phyloP scores from a whole-genome alignment of 768 basidiomycete genomes.

The Leccinum subtestaceum region DNA sequence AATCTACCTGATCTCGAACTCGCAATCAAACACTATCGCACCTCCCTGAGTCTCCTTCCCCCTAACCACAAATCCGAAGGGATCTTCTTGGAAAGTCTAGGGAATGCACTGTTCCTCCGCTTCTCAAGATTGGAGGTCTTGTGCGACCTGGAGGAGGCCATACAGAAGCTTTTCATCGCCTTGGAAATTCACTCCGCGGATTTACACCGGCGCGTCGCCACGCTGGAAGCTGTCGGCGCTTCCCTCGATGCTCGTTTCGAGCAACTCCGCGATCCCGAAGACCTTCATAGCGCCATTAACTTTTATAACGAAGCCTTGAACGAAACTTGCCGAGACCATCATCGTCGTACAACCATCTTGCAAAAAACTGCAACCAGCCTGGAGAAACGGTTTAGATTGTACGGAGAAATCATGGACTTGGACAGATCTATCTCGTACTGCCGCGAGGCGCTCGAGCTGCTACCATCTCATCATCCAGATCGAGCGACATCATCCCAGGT shows the following conservation, averaged over 20 bases:
- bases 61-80: conserved; percentile 13
- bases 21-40: conserved; percentile 25
- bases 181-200: conserved; percentile 17
- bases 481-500: conserved; percentile 10
- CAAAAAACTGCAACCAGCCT: conserved; percentile 16
- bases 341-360: conserved; percentile 15
- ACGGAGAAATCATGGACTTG: conserved; percentile 21
- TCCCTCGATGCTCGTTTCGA: conserved; percentile 28
- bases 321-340: conserved; percentile 15
- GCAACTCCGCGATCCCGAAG: conserved; percentile 16
- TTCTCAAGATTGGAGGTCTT: conserved; percentile 14
- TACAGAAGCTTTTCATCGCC: conserved; percentile 24
- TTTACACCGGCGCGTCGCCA: conserved; percentile 12
- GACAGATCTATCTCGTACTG: conserved; percentile 27
- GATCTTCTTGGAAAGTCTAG: conserved; percentile 19
- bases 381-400: conserved; percentile 14
- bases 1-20: conserved; percentile 28
- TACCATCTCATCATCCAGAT: conserved; percentile 14
- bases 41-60: conserved; percentile 19
- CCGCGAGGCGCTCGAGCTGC: conserved; percentile 24
- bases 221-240: conserved; percentile 21
- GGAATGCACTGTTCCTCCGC: conserved; percentile 26
- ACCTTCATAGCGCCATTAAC: conserved; percentile 26
- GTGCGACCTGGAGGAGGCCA: conserved; percentile 27
- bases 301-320: conserved; percentile 27